Percentiles rank a stretch among this genome's conserved stretches.
phyloP scores from a whole-genome alignment of 768 basidiomycete species.

The Cyclocybe cylindracea region DNA sequence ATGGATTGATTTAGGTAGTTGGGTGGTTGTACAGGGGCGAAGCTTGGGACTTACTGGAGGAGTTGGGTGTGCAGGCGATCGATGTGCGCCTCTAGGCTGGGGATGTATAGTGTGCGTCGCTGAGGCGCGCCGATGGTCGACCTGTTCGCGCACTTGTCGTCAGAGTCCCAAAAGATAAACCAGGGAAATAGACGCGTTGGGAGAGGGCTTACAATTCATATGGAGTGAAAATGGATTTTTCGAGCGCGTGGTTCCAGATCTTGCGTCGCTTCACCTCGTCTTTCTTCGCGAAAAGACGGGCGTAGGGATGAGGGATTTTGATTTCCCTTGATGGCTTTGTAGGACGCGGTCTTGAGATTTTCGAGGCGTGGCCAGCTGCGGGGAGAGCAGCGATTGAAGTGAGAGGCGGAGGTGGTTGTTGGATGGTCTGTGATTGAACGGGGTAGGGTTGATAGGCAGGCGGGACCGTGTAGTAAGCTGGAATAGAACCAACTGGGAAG shows the following conservation, averaged over 20 bases:
- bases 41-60: slow-evolving; percentile 28
- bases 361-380: neutral
- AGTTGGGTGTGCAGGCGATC: slow-evolving; percentile 66
- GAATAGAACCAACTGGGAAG: neutral
- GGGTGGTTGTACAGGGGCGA: neutral
- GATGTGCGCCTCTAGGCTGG: slow-evolving; percentile 73
- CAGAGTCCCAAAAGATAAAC: neutral
- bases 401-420: neutral
- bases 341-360: slow-evolving; percentile 7
- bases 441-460: neutral
- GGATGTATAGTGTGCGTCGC: slow-evolving; percentile 68
- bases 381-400: neutral
- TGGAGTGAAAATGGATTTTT: slow-evolving; percentile 68
- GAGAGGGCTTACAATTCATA: slow-evolving; percentile 57
- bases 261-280: slow-evolving; percentile 66
- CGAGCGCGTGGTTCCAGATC: slow-evolving; percentile 78
- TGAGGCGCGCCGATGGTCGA: slow-evolving; percentile 68
- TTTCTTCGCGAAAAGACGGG: slow-evolving; percentile 66
- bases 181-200: neutral
- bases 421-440: neutral
- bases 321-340: slow-evolving; percentile 10
- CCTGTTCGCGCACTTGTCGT: slow-evolving; percentile 29
- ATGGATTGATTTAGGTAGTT: too few relatives aligned
- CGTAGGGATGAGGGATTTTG: slow-evolving; percentile 63
- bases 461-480: neutral